Percentiles rank a stretch among this genome's conserved stretches.
phyloP scores from a whole-genome alignment of 148 eudicot genomes.

The Amaranthus palmeri region DNA sequence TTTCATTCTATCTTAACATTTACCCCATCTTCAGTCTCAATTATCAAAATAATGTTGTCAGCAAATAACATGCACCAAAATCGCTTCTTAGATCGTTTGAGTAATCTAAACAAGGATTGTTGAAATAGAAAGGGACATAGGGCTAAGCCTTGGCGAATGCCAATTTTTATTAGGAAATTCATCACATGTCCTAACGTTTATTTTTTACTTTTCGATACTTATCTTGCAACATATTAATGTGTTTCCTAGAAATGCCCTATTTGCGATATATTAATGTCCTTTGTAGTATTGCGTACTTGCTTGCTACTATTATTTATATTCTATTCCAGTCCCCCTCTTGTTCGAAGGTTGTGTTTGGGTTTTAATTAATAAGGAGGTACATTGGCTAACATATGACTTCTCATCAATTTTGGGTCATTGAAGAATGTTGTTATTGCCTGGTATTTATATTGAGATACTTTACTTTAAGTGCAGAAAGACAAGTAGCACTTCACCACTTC shows the following conservation, averaged over 20 bases:
- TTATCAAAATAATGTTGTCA: too few species aligned
- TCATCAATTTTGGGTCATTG: neutral
- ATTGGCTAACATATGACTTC: neutral
- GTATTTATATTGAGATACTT: neutral
- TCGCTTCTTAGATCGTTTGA: too few species aligned
- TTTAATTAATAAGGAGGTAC: neutral
- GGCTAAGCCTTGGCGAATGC: too few species aligned
- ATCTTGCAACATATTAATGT: neutral
- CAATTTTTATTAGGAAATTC: too few species aligned
- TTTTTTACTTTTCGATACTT: too few species aligned
- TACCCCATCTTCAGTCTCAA: too few species aligned
- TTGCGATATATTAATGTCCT: neutral
- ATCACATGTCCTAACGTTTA: too few species aligned
- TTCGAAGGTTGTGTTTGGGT: neutral
- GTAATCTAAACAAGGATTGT: too few species aligned
- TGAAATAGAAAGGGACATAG: too few species aligned
- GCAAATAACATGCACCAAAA: too few species aligned
- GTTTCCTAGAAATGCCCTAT: neutral
- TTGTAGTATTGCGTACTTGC: neutral
- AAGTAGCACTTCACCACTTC: conserved; percentile 60
- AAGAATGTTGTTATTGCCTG: neutral
- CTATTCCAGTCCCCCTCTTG: neutral
- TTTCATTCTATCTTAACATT: too few species aligned
- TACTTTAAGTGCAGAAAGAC: conserved; percentile 48
- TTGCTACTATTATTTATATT: neutral